phyloP scores from a whole-genome alignment of 345 rosid species.

The Linum lewisii region DNA sequence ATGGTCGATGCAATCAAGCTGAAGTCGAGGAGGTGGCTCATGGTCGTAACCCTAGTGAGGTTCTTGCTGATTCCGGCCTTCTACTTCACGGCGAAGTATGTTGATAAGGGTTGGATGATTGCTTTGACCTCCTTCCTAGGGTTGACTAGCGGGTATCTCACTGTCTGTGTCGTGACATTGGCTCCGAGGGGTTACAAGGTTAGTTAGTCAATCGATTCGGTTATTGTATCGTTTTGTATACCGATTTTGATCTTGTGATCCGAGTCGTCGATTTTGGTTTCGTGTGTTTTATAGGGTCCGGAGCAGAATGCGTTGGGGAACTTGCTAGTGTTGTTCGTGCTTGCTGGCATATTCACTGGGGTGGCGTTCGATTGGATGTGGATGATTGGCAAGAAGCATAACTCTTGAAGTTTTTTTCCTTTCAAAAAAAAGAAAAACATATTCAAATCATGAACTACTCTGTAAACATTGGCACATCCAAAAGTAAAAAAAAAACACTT shows the following conservation, averaged over 20 bases:
- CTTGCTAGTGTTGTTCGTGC: constrained; percentile 48
- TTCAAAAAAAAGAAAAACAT: too few species aligned
- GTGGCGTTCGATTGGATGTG: constrained; percentile 75
- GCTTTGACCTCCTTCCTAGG: constrained; percentile 57
- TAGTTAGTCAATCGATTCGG: constrained; percentile 6
- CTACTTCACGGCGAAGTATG: constrained; percentile 79
- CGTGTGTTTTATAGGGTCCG: constrained; percentile 73
- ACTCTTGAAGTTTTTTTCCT: constrained; percentile 26
- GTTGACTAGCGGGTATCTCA: constrained; percentile 65
- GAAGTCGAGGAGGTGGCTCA: constrained; percentile 58
- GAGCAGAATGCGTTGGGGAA: constrained; percentile 91
- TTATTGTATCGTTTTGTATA: too few species aligned
- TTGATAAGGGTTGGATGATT: constrained; percentile 93
- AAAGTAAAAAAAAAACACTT: too few species aligned
- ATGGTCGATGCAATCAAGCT: constrained; percentile 42
- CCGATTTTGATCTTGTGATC: background rate
- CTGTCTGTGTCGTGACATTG: constrained; percentile 64
- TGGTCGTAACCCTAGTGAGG: constrained; percentile 41
- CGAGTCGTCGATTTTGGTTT: background rate
- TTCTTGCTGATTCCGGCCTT: constrained; percentile 63
- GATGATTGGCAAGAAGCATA: constrained; percentile 56
- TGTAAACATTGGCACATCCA: too few species aligned
- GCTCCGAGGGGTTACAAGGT: constrained; percentile 95
- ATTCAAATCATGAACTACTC: too few species aligned
- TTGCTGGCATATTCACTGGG: constrained; percentile 61